Base-by-base conservation (phyloP, 1,284 basidiomycete species). In the Leccinum olivaceoglutinosum region DNA sequence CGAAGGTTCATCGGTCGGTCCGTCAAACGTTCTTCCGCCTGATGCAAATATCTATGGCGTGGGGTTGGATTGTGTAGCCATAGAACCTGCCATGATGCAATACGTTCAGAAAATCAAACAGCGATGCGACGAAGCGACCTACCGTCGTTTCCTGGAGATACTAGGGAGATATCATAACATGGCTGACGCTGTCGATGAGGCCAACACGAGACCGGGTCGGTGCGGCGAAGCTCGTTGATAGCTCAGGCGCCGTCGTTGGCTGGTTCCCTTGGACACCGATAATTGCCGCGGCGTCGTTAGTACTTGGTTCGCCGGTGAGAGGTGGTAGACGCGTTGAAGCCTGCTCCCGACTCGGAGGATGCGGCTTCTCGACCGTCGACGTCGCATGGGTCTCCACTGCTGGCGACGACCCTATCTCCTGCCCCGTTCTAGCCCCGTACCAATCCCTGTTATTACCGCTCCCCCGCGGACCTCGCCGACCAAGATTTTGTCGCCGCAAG, bases 101-200 rank as follows among this genome's bases (percentile, higher is more conserved):
- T 99, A 97, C 71, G 94, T 99, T 49, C 95, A 97, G 78, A 95
- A 94, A 78, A 98, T 98, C 79, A 98, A 97, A 78, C 90, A 93
- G 68, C 88, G 94, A 49, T 98, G 95, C 77, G 92, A 96, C 70
- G 87, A 93, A 2, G 93, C 96, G 41, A 95, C 92, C 9, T 99
- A 98, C 78, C 90, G 92, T 71, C 89, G 93, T 71, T 98, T 99
- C 77, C 79, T 98, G 63, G 94, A 96, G 77, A 94, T 98, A 66
- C 79, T 98, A 36, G 91, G 93, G 2, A 78, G 78, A 54, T 85
- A 83, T 70, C 84, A 86, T 60, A 79, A 83, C 61, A 78, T 79
- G 63, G 78, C 81, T 3, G 81, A 81, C 59, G 75, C 79, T 14
- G 82, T 82, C 67, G 93, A 94, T 76, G 87, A 96, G 77, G 92